These are phyloP conservation scores for Diplocarpon rosae DNA, from an alignment of 2,329 filamentous ascomycete genomes.

Conservation along the genomic window DNA sequence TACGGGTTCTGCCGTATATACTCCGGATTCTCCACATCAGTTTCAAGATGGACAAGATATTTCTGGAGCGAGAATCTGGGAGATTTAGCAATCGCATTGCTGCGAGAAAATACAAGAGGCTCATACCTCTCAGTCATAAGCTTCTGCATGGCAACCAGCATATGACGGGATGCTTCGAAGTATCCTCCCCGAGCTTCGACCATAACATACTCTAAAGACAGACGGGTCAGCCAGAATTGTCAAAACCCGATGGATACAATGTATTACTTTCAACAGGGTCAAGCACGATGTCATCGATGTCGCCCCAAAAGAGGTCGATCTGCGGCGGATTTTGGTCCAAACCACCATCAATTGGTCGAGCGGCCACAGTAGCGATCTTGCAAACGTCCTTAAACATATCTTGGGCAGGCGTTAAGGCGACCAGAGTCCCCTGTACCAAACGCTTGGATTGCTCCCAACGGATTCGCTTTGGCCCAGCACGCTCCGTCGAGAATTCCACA, in stretches of 20 bases:
- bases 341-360: conserved; percentile 48
- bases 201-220: conserved; percentile 46
- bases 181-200: conserved; percentile 64
- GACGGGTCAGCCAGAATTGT: not conserved
- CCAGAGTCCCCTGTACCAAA: conserved; percentile 40
- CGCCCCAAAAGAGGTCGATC: conserved; percentile 65
- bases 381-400: conserved; percentile 57
- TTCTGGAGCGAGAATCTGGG: conserved; percentile 47
- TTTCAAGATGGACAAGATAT: conserved; percentile 43
- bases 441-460: conserved; percentile 47
- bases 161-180: conserved; percentile 66
- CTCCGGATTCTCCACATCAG: conserved; percentile 36
- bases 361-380: conserved; percentile 61
- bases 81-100: not conserved
- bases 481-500: conserved; percentile 58
- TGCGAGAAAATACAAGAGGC: not conserved
- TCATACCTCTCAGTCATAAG: conserved; percentile 24
- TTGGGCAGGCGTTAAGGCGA: conserved; percentile 38
- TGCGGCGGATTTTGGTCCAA: conserved; percentile 57
- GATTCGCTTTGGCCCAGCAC: conserved; percentile 50
- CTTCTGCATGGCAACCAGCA: conserved; percentile 59
- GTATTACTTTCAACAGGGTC: conserved; percentile 53
- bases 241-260: conserved; percentile 21
- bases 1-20: conserved; percentile 40
- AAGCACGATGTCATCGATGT: conserved; percentile 47